phyloP scores from a whole-genome alignment of 176 grass and related monocot genomes.

The Poa pratensis region DNA sequence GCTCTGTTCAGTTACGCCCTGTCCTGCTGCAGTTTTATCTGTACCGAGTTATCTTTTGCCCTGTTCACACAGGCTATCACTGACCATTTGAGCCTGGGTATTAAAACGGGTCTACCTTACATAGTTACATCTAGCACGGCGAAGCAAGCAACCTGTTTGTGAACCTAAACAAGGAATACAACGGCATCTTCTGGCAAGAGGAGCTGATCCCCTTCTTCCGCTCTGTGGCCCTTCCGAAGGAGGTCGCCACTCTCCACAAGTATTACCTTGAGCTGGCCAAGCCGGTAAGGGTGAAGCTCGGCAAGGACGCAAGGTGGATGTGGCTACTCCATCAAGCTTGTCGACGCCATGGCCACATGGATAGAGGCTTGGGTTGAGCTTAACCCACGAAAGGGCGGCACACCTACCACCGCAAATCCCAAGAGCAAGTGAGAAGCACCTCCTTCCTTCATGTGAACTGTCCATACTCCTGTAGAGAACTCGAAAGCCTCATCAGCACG shows the following conservation, averaged over 20 bases:
- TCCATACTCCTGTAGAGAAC: slow-evolving; percentile 1
- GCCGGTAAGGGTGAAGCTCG: slow-evolving; percentile 52
- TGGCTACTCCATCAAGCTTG: slow-evolving; percentile 66
- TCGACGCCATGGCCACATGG: slow-evolving; percentile 69
- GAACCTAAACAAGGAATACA: slow-evolving; percentile 74
- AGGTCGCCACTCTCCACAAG: slow-evolving; percentile 50
- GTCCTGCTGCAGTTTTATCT: background rate
- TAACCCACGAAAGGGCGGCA: slow-evolving; percentile 46
- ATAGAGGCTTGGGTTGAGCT: slow-evolving; percentile 74
- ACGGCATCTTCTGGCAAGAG: slow-evolving; percentile 73
- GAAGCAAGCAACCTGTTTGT: slow-evolving; percentile 71
- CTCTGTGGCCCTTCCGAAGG: slow-evolving; percentile 48
- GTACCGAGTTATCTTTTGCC: background rate
- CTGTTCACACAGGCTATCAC: slow-evolving; percentile 34
- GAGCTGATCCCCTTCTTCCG: slow-evolving; percentile 76
- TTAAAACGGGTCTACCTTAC: slow-evolving; percentile 4
- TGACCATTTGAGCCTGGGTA: slow-evolving; percentile 36
- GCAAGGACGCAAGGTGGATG: slow-evolving; percentile 42
- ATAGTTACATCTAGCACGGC: slow-evolving; percentile 57
- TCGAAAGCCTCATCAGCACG: no score
- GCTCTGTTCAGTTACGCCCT: background rate
- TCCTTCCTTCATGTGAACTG: background rate
- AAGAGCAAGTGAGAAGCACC: slow-evolving; percentile 42
- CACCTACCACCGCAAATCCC: slow-evolving; percentile 13
- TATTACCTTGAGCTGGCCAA: slow-evolving; percentile 68